phyloP scores from a whole-genome alignment of 805 yeast genomes.

The Ogataea saltuana region DNA sequence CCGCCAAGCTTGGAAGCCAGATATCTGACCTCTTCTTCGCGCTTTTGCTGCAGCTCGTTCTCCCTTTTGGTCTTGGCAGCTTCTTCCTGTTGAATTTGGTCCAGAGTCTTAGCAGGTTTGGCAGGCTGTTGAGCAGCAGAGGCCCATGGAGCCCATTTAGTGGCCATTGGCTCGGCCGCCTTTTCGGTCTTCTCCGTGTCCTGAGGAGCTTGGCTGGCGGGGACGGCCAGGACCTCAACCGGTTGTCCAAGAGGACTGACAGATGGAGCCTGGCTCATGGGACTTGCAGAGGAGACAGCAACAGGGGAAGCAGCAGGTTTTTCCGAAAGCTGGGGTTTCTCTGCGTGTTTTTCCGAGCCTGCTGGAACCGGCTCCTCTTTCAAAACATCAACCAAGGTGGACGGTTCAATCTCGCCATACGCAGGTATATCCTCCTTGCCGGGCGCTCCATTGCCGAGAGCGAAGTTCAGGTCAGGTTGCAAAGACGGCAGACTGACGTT shows the following conservation, averaged over 20 bases:
- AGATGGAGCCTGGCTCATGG: too few relatives aligned
- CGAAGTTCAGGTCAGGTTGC: conserved; percentile 10
- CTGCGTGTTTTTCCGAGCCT: too few relatives aligned
- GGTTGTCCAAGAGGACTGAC: too few relatives aligned
- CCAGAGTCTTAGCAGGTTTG: conserved; percentile 51
- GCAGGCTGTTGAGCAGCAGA: conserved; percentile 24
- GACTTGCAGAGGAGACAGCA: too few relatives aligned
- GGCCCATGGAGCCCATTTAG: conserved; percentile 42
- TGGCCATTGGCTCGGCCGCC: conserved; percentile 34
- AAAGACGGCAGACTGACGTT: conserved; percentile 9
- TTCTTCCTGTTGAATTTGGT: conserved; percentile 65
- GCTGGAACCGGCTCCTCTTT: neutral
- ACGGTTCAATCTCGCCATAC: conserved; percentile 4
- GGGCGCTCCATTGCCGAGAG: conserved; percentile 1
- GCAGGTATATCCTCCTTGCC: neutral
- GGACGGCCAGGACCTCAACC: too few relatives aligned
- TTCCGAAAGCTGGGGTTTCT: too few relatives aligned
- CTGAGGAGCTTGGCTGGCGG: too few relatives aligned
- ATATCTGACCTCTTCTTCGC: conserved; percentile 27
- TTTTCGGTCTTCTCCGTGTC: conserved; percentile 23
- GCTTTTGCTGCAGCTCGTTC: conserved; percentile 18
- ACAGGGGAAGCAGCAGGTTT: too few relatives aligned
- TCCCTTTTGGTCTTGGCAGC: conserved; percentile 22
- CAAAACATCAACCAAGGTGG: conserved; percentile 5
- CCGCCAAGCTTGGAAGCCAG: conserved; percentile 26